Base-by-base conservation (phyloP, 495 filamentous ascomycete species). In the Astrothelium macrocarpum region DNA sequence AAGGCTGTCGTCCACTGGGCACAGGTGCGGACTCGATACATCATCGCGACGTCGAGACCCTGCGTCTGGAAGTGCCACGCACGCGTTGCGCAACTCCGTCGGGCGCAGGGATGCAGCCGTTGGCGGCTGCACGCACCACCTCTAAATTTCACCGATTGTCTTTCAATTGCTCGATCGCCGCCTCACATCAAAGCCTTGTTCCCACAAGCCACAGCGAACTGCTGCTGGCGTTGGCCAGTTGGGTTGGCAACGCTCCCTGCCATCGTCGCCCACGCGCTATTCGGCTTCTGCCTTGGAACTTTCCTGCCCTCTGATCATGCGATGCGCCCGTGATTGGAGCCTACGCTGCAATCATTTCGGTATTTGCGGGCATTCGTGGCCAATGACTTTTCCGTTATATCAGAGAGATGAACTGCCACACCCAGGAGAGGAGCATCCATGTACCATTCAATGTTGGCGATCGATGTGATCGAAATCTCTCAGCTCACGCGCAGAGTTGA, bases 61-160 rank as follows among this genome's bases (percentile, higher is more conserved):
- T 56, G 49, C 49, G 49, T 56, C 49, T 9, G 20, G 20, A 26
- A 25, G 29, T 56, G 49, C 49, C 49, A 56, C 49, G 49, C 49
- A 56, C 49, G 49, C 49, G 49, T 56, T 56, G 49, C 49, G 49
- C 49, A 56, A 56, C 49, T 56, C 25, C 20, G 20, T 29, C 25
- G 25, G 49, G 12, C 49, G 20, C 49, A 56, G 49, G 49, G 49
- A 56, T 56, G 23, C 49, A 56, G 49, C 49, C 49, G 49, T 56
- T 56, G 49, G 49, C 49, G 49, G 12, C 49, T 28, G 49, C 49
- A 56, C 49, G 25, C 23, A 23, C 45, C 45, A 49, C 14, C 45
- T 49, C 45, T 49, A 49, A 49, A 18, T 20, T 29, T 56, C 49
- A 56, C 49, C 49, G 49, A 56, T 56, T 56, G 29, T 56, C 23